phyloP scores from a whole-genome alignment of 2,329 filamentous ascomycete species.

The Colletotrichum sublineola region DNA sequence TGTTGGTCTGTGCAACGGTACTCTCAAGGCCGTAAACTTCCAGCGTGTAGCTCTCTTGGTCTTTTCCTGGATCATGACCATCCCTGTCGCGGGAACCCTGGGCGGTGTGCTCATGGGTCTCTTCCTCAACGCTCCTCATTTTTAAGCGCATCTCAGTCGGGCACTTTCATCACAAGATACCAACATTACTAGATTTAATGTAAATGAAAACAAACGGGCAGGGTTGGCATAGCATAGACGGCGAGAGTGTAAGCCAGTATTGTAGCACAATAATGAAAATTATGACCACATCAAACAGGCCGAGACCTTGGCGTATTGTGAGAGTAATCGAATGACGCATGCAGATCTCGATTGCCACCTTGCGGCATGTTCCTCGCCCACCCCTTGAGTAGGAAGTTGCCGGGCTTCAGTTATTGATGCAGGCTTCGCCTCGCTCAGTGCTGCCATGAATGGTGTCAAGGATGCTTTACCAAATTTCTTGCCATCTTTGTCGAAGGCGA shows the following conservation, averaged over 20 bases:
- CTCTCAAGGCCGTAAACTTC: slow-evolving; percentile 79
- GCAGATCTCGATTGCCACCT: neutral
- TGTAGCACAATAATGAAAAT: neutral
- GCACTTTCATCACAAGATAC: slow-evolving; percentile 21
- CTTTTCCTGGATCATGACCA: slow-evolving; percentile 73
- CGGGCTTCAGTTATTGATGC: neutral
- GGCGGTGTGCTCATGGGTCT: slow-evolving; percentile 58
- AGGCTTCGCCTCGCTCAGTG: neutral
- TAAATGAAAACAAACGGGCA: slow-evolving; percentile 9
- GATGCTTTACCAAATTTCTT: neutral
- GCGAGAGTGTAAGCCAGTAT: neutral
- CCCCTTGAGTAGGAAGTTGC: neutral
- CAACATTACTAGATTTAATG: slow-evolving; percentile 30
- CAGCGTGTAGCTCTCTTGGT: slow-evolving; percentile 77
- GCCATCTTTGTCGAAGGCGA: neutral
- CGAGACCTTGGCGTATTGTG: slow-evolving; percentile 13
- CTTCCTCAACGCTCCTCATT: slow-evolving; percentile 54
- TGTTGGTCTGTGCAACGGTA: slow-evolving; percentile 83
- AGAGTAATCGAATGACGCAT: neutral
- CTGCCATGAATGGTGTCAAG: neutral
- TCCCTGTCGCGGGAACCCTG: slow-evolving; percentile 58
- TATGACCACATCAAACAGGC: neutral
- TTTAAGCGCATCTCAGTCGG: slow-evolving; percentile 22
- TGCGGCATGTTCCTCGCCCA: neutral
- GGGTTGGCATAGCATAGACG: slow-evolving; percentile 23